Evolutionary conservation across 1,139 yeast genomes (phyloP).

Genomic region (Suhomyces ambrosiae): DNA sequence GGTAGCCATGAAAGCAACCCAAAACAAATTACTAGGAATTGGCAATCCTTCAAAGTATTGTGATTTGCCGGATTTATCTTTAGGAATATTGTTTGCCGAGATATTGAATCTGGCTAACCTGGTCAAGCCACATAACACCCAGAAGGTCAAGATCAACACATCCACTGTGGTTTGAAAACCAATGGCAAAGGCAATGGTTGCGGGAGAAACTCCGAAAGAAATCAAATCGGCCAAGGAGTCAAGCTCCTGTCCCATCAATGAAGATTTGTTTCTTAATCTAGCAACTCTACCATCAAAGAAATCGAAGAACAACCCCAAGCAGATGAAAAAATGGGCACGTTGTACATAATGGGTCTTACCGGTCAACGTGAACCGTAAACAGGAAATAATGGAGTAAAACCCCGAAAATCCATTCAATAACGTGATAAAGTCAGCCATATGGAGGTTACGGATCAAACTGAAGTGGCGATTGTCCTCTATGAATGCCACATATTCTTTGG

Average conservation of each 20-base stretch:
- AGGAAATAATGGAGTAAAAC: conserved; percentile 83
- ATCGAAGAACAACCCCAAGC: conserved; percentile 90
- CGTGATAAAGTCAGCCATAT: conserved; percentile 94
- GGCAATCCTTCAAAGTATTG: conserved; percentile 93
- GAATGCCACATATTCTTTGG: conserved; percentile 74
- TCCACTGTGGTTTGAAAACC: conserved; percentile 87
- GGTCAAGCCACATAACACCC: conserved; percentile 92
- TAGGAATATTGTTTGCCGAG: conserved; percentile 89
- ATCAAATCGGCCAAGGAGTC: conserved; percentile 94
- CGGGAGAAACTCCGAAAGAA: conserved; percentile 92
- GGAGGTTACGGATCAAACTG: conserved; percentile 75
- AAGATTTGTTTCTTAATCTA: conserved; percentile 85
- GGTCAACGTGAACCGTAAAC: conserved; percentile 77
- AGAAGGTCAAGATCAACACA: conserved; percentile 71
- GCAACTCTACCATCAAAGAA: conserved; percentile 98
- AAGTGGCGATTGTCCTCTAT: conserved; percentile 80
- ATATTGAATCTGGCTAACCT: conserved; percentile 94
- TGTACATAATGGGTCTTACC: conserved; percentile 70
- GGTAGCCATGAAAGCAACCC: conserved; percentile 73
- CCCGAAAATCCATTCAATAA: conserved; percentile 89
- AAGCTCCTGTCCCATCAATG: conserved; percentile 95
- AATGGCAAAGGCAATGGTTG: conserved; percentile 86
- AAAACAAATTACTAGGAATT: conserved; percentile 80
- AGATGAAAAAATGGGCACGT: conserved; percentile 85
- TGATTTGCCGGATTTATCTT: conserved; percentile 80